Evolutionary conservation across 495 filamentous ascomycete genomes (phyloP), one percentile per base, ranked within the genome.

Genomic region (Ramalina peruviana): DNA sequence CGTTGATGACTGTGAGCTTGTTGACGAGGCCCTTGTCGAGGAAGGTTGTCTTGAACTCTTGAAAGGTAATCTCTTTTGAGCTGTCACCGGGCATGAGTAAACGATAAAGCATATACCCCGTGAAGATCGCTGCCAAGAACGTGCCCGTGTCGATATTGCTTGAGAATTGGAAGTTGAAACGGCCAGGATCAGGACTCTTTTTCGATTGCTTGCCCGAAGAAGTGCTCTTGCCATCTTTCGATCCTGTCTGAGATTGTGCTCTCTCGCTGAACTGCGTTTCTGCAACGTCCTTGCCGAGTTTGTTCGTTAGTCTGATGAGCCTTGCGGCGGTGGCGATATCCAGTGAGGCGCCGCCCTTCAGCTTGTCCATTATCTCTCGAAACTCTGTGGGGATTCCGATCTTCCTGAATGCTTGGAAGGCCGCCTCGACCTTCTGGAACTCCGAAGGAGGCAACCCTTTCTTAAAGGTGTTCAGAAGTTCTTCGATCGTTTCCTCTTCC

Each of bases 21-120:
- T 96, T 84, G 21, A 98, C 93, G 42, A 98, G 74, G 38, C 92
- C 92, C 68, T 90, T 94, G 62, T 96, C 88, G 41, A 98, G 73
- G 71, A 93, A 97, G 37, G 87, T 89, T 54, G 79, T 84, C 40
- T 82, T 72, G 64, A 97, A 85, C 64, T 97, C 93, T 70, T 98
- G 90, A 86, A 88, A 98, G 39, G 92, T 96, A 51, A 98, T 95
- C 58, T 96, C 89, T 43, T 76, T 75, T 40, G 73, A 68, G 48
- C 70, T 70, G 49, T 94, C 86, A 12, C 73, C 75, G 25, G 86
- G 75, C 44, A 78, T 70, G 19, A 85, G 56, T 47, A 73, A 73
- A 12, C 73, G 71, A 57, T 79, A 81, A 48, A 76, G 56, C 42
- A 81, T 67, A 58, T 82, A 89, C 9, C 79, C 66, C 7, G 83